Base-by-base conservation (phyloP, 352 stramenopile species). In the Phytophthora pinifolia region DNA sequence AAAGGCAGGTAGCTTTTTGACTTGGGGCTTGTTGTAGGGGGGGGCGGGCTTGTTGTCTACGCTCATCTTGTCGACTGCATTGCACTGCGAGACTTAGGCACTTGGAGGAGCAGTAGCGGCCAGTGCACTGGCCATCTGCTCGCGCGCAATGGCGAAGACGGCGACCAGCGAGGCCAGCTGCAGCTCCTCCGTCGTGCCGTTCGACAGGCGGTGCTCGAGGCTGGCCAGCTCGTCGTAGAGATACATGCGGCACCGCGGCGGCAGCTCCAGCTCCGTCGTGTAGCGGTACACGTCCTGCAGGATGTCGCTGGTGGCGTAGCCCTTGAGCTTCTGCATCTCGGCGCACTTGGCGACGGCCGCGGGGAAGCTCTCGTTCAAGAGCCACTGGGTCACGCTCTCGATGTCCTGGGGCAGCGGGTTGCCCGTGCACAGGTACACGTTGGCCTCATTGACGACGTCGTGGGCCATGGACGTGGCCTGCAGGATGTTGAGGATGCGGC, bases 401-500 rank as follows among this genome's bases (percentile, higher is more conserved):
- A 98, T 89, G 51, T 97, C 87, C 27, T 65, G 76, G 0, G 89
- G 90, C 36, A 97, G 70, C 17, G 91, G 89, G 54, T 95, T 94
- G 36, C 92, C 92, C 32, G 92, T 96, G 46, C 86, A 95, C 56
- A 95, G 46, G 68, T 97, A 98, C 49, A 98, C 84, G 52, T 89
- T 90, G 14, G 85, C 64, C 53, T 97, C 86, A 48, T 92, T 76
- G 13, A 97, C 80, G 1, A 82, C 68, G 38, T 93, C 82, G 54
- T 92, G 84, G n/a, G 90, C 90, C 88, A 98, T 97, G 42, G 86
- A 88, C 13, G 93, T 96, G 4, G 88, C 85, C 46, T 98, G 95
- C 41, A 98, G 67, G 43, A 98, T 93, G 74, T 98, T 98, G 39
- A 98, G 76, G 30, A 98, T 95, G 33, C 92, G 85, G 30, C 95